Evolutionary conservation across 148 eudicot species (phyloP).

Genomic region (Silene latifolia): DNA sequence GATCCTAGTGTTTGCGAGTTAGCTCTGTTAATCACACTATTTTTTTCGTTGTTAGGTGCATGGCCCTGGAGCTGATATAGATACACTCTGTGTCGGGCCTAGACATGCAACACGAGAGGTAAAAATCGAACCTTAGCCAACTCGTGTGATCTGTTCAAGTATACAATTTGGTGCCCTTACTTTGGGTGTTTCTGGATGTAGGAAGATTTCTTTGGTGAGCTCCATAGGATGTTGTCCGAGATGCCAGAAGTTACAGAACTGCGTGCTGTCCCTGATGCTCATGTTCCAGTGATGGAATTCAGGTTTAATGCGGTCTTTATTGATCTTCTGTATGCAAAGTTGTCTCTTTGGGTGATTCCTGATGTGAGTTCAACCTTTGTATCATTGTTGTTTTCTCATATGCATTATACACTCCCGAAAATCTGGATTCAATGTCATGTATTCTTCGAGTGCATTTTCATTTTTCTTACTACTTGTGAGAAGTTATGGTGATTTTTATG

Average conservation of each 20-base stretch:
- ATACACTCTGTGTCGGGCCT: constrained; percentile 69
- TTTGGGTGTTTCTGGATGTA: constrained; percentile 22
- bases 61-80: constrained; percentile 79
- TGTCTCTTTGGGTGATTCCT: constrained; percentile 58
- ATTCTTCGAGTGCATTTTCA: not conserved
- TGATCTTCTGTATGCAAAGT: constrained; percentile 68
- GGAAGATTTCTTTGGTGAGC: constrained; percentile 69
- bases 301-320: constrained; percentile 60
- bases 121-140: constrained; percentile 8
- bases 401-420: not conserved
- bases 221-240: constrained; percentile 47
- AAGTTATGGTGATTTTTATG: not conserved
- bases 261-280: constrained; percentile 62
- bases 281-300: constrained; percentile 61
- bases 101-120: constrained; percentile 69
- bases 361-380: constrained; percentile 34
- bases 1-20: not conserved
- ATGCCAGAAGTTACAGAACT: constrained; percentile 62
- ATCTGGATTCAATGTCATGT: not conserved
- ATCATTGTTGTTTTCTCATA: not conserved
- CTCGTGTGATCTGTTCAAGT: not conserved
- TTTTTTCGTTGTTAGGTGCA: constrained; percentile 39
- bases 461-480: not conserved
- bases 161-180: constrained; percentile 2
- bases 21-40: not conserved